Conservation (phyloP, 129 eudicot species). For the Silybum marianum region DNA sequence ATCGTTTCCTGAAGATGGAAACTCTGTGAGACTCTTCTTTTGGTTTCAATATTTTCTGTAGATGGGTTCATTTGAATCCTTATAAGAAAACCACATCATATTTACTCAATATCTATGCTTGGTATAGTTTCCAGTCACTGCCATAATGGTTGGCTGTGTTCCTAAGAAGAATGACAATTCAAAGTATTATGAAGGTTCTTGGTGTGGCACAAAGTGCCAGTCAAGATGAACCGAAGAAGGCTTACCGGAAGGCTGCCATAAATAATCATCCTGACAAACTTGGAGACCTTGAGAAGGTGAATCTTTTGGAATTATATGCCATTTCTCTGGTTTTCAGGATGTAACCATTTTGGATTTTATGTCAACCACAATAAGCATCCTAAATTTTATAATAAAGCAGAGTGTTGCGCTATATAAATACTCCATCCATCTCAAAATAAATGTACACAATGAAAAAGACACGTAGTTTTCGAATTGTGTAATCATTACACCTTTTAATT, state of each 20-base stretch:
- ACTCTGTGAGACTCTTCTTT: background rate
- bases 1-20: background rate
- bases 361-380: background rate
- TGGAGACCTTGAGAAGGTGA: slow-evolving; percentile 91
- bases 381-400: background rate
- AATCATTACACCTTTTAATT: background rate
- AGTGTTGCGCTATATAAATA: background rate
- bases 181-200: slow-evolving; percentile 73
- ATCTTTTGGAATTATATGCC: slow-evolving; percentile 4
- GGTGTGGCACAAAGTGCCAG: slow-evolving; percentile 65
- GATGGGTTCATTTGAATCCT: background rate
- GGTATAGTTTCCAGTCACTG: slow-evolving; percentile 13
- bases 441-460: background rate
- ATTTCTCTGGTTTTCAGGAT: background rate
- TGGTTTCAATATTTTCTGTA: background rate
- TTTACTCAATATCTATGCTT: slow-evolving; percentile 16
- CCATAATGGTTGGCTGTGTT: slow-evolving; percentile 75
- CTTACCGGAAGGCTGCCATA: slow-evolving; percentile 76
- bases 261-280: slow-evolving; percentile 93
- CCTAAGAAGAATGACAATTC: slow-evolving; percentile 66
- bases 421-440: background rate
- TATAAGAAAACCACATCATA: background rate
- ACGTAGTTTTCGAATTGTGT: background rate
- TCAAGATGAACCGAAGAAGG: slow-evolving; percentile 82
- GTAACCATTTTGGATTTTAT: background rate